Evolutionary conservation across 805 yeast species (phyloP), one percentile per base, ranked within the genome.

Genomic region (Ogataea kodamae): DNA sequence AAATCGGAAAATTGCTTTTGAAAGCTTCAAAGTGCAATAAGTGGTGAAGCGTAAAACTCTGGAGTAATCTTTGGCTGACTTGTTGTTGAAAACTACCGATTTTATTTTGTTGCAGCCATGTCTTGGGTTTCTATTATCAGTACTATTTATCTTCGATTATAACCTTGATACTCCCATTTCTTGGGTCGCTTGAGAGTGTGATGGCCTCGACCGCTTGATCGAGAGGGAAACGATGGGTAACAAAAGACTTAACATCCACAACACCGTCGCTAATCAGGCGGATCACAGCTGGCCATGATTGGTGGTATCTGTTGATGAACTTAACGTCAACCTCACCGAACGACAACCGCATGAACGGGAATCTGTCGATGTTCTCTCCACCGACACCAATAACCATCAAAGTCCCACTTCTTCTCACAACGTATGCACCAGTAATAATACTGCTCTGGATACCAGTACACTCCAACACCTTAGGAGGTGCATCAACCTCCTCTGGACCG

Each of bases 261-360:
- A 65, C 59, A 14, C 69, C 68, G 30, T 64, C 66, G 28, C 63
- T 54, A 36, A 74, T 59, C 42, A 74, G 53, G 16, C 69, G 64
- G 41, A 74, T 72, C 9, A 67, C 73, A 10, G 72, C 62, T n/a
- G 78, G 78, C 76, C 78, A 74, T 9, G 76, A 65, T 46, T 69
- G 72, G 36, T 70, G 67, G 53, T 74, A 74, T 44, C 79, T 62
- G 61, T 71, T 72, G 51, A 70, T 67, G 42, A 68, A 70, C 50
- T 62, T 67, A 45, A 73, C 59, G 32, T 68, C 70, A 47, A 71
- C 66, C 46, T 74, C 79, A 46, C 71, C 73, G 30, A 70, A 65
- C 11, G 74, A 67, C 25, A 69, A 52, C 40, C 69, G 74, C 76
- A 72, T 72, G 61, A 73, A 72, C 39, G 78, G 78, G 51, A 73